phyloP scores from a whole-genome alignment of 2,329 filamentous ascomycete species.

The Knoxdaviesia capensis region DNA sequence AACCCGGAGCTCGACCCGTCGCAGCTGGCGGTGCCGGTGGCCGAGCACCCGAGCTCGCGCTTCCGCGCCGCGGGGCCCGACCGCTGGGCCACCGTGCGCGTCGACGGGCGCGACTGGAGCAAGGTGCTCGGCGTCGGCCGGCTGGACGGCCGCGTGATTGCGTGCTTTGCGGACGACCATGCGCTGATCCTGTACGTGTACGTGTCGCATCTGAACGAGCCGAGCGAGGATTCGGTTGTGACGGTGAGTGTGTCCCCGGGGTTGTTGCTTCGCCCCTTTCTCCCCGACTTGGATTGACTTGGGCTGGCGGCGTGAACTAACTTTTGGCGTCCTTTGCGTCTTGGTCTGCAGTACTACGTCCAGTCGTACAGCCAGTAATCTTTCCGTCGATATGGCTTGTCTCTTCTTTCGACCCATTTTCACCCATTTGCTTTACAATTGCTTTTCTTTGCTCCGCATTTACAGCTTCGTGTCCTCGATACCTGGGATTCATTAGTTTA shows the following conservation, averaged over 20 bases:
- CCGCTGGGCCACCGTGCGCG: slow-evolving; percentile 72
- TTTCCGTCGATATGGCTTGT: not conserved
- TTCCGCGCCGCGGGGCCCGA: slow-evolving; percentile 62
- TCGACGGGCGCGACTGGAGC: slow-evolving; percentile 90
- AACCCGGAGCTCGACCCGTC: slow-evolving; percentile 75
- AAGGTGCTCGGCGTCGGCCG: slow-evolving; percentile 82
- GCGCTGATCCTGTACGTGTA: slow-evolving; percentile 73
- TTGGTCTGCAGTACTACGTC: slow-evolving; percentile 17
- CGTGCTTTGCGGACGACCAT: slow-evolving; percentile 67
- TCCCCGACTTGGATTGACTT: not conserved
- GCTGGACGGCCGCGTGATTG: slow-evolving; percentile 78
- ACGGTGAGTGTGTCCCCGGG: slow-evolving; percentile 33
- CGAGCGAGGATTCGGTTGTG: slow-evolving; percentile 51
- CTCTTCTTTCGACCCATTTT: too few relatives aligned
- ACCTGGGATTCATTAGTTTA: too few relatives aligned
- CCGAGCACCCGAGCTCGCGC: slow-evolving; percentile 61
- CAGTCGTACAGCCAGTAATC: slow-evolving; percentile 17
- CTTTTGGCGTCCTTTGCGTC: not conserved
- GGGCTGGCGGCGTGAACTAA: not conserved
- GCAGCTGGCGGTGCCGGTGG: slow-evolving; percentile 50
- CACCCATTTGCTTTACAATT: too few relatives aligned
- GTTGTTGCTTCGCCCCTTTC: not conserved
- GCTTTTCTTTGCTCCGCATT: too few relatives aligned
- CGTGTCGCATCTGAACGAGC: slow-evolving; percentile 49
- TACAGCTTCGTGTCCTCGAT: too few relatives aligned